Evolutionary conservation across 2,329 filamentous ascomycete genomes (phyloP), one percentile per base, ranked within the genome.

Genomic region (Fusarium irregulare): DNA sequence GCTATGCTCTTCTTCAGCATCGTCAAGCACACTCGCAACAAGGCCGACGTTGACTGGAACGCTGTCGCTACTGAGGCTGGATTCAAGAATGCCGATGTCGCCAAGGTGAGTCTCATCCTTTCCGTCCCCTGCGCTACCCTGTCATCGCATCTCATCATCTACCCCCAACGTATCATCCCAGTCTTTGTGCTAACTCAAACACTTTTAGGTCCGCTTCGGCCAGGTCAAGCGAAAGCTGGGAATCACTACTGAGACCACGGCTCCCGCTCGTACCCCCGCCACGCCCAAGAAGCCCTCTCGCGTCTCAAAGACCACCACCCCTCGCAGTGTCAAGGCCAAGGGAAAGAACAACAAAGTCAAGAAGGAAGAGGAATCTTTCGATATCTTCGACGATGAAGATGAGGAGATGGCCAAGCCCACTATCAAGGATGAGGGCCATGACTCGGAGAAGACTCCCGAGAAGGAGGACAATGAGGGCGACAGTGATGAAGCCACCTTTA

Each of bases 181-280:
- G 30, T 21, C 16, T 4, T 4, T 27, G 11, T 56, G 25, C 54
- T 74, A 16, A 73, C 49, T 23, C 2, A 27, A 7, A 41, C 7
- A 23, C 5, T 11, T 7, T 1, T 60, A 84, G 79, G 80, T 82
- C 41, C 83, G 85, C 47, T 87, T 83, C 60, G 80, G 83, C 6
- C 84, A 87, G 63, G 81, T 87, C 64, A 86, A 83, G 75, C 77
- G 79, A 47, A 85, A 85, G 76, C 77, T 83, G 1, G 80, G 81
- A 5, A 78, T 84, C 42, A 73, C 72, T 40, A 75, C 73, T 62
- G 77, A 79, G 7, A 47, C 56, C 7, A 64, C 68, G 3, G 56
- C 64, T 16, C 42, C 64, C 4, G 14, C 42, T 41, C 70, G 68
- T 7, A 51, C 64, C 4, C 58, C 56, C 6, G 34, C 30, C 18